These are phyloP conservation scores for Spathaspora sp. DNA, from an alignment of 805 yeast species.

Conservation along the genomic window DNA sequence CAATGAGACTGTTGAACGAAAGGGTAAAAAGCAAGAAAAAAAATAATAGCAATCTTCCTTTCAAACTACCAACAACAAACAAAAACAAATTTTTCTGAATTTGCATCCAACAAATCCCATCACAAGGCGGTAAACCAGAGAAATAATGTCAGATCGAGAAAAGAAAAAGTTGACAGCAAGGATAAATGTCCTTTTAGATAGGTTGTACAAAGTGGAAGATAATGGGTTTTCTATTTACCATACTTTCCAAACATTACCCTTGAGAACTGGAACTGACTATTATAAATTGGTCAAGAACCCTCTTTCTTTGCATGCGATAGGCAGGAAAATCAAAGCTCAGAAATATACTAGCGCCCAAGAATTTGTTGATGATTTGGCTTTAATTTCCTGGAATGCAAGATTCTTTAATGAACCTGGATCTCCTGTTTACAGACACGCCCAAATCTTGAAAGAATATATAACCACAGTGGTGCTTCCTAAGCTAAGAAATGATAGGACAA, in stretches of 20 bases:
- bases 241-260: slow-evolving; percentile 73
- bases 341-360: slow-evolving; percentile 60
- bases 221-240: slow-evolving; percentile 44
- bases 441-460: slow-evolving; percentile 51
- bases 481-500: slow-evolving; percentile 38
- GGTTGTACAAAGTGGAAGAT: slow-evolving; percentile 39
- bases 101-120: neutral
- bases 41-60: neutral
- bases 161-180: slow-evolving; percentile 32
- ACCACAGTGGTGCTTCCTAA: slow-evolving; percentile 45
- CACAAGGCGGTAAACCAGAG: neutral
- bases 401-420: slow-evolving; percentile 73
- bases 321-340: slow-evolving; percentile 50
- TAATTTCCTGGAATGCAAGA: slow-evolving; percentile 87
- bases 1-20: neutral
- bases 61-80: neutral
- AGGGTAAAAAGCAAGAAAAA: neutral
- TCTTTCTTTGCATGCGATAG: slow-evolving; percentile 73
- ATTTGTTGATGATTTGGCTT: slow-evolving; percentile 74
- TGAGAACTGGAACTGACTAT: slow-evolving; percentile 69
- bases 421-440: slow-evolving; percentile 65
- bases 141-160: slow-evolving; percentile 35
- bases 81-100: neutral
- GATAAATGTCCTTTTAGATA: slow-evolving; percentile 32
- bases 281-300: slow-evolving; percentile 76